Conservation (phyloP, 2,329 filamentous ascomycete genomes). For the Didymella segeticola region DNA sequence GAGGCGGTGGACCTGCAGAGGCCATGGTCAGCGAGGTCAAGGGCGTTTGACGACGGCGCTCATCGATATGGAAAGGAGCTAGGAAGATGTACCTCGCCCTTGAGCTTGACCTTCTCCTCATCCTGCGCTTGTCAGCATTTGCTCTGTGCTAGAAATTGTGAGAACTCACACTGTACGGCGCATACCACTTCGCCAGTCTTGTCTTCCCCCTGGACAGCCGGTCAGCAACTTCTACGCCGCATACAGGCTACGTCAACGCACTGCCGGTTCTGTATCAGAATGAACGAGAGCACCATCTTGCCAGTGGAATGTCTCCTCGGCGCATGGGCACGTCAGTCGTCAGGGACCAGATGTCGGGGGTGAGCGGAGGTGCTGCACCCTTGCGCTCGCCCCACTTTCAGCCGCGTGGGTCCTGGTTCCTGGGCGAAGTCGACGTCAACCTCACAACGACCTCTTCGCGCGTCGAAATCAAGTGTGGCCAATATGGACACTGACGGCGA, state of each 20-base stretch:
- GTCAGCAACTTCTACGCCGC: slow-evolving; percentile 10
- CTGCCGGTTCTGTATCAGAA: slow-evolving; percentile 90
- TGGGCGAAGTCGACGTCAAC: not conserved
- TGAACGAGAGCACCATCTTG: slow-evolving; percentile 77
- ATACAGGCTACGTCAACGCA: slow-evolving; percentile 47
- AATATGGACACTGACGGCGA: not conserved
- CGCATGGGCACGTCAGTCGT: slow-evolving; percentile 17
- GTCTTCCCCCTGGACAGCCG: slow-evolving; percentile 81
- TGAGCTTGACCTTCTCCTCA: slow-evolving; percentile 98
- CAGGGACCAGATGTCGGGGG: slow-evolving; percentile 5
- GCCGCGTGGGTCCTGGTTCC: not conserved
- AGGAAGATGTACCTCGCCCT: slow-evolving; percentile 76
- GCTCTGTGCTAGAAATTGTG: not conserved
- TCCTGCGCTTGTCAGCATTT: slow-evolving; percentile 60
- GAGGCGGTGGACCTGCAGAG: slow-evolving; percentile 86
- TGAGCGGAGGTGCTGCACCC: slow-evolving; percentile 10
- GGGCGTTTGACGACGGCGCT: not conserved
- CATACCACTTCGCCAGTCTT: slow-evolving; percentile 98
- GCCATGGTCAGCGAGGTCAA: not conserved
- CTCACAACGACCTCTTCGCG: not conserved
- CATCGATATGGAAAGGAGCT: slow-evolving; percentile 1
- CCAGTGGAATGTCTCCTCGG: slow-evolving; percentile 14
- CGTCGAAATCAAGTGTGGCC: not conserved
- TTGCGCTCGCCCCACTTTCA: slow-evolving; percentile 4
- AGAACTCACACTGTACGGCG: slow-evolving; percentile 77